These are phyloP conservation scores for Quillaja saponaria DNA, from an alignment of 306 rosid species.

Conservation along the genomic window DNA sequence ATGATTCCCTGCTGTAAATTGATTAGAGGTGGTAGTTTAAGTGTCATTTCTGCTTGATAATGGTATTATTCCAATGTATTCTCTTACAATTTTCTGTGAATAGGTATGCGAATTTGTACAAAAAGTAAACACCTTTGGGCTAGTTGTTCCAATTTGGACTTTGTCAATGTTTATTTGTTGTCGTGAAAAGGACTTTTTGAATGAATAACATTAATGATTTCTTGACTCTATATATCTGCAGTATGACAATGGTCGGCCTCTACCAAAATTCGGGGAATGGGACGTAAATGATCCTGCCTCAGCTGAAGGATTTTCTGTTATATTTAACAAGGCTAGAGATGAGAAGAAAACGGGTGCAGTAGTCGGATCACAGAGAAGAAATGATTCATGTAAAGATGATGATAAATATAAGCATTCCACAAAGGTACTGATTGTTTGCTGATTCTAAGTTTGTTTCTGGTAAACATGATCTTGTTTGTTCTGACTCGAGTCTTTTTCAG, in stretches of 20 bases:
- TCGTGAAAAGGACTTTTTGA: neutral
- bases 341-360: constrained; percentile 62
- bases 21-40: too few species aligned
- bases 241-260: constrained; percentile 51
- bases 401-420: constrained; percentile 31
- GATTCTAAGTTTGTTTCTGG: neutral
- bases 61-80: too few species aligned
- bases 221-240: constrained; percentile 28
- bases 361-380: constrained; percentile 34
- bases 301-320: constrained; percentile 75
- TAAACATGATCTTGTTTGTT: neutral
- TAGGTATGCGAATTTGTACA: neutral
- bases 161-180: neutral
- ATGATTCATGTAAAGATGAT: constrained; percentile 29
- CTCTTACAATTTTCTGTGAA: constrained; percentile 10
- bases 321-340: constrained; percentile 77
- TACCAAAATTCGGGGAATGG: constrained; percentile 94
- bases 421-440: constrained; percentile 37
- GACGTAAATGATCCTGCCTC: constrained; percentile 84
- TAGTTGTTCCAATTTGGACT: neutral
- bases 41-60: too few species aligned
- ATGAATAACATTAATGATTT: neutral
- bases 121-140: too few species aligned
- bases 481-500: too few species aligned
- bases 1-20: too few species aligned